Base-by-base conservation (phyloP, 768 basidiomycete species). In the Serendipita indica region DNA sequence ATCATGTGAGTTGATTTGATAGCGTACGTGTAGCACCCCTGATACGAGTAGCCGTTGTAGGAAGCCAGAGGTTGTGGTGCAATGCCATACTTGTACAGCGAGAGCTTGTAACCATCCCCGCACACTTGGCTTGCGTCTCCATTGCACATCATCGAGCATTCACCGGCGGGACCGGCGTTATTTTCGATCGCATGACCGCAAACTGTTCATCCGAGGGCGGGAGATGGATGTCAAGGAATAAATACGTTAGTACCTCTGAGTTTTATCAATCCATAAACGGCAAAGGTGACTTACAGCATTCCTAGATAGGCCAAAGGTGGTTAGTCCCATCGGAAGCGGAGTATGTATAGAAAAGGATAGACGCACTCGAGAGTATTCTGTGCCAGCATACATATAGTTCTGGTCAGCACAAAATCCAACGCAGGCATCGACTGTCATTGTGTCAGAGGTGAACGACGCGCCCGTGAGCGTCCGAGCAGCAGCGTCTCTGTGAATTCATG, bases 371-470 rank as follows among this genome's bases (percentile, higher is more conserved):
- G 72, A 18, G 73, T 77, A 87, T 68, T 88, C 86, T 14, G 80
- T 74, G 12, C 86, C 87, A 14, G 86, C 84, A 63, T 78, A 86
- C 60, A 82, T 69, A 65, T 73, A 85, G 4, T 67, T 63, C 58
- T 73, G 68, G n/a, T 69, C 57, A 32, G 73, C 69, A 65, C 77
- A 79, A 62, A 71, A 78, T 57, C 28, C 66, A 61, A 77, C 67
- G 64, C 77, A 79, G 16, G 67, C 65, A 63, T 76, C 81, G 27
- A 80, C 73, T 2, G 86, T 87, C 82, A 87, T 86, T 10, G 10
- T 37, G 35, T 37, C 35, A 16, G 75, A 67, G 14, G 73, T 69
- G 60, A 71, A 79, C 2, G 72, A 68, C 0, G 76, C 70, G 13
- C 73, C 77, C 3, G 71, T 69, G 39, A 89, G 75, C 0, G 85